phyloP scores from a whole-genome alignment of 1,284 basidiomycete genomes.

The Moniliella sp. region DNA sequence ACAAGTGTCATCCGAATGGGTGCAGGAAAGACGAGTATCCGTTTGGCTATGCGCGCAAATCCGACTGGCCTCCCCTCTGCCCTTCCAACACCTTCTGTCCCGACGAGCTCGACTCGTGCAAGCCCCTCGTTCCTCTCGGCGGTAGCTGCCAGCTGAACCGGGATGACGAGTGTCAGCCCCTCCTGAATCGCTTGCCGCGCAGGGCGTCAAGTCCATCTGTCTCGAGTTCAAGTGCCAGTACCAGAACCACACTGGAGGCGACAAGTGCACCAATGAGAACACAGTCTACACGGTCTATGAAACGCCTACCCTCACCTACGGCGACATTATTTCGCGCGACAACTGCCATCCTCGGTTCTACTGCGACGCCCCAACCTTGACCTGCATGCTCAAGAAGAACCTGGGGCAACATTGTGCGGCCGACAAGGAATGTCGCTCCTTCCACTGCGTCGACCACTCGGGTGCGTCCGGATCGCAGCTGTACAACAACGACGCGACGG shows the following conservation, averaged over 20 bases:
- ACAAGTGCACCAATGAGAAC: not conserved
- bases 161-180: not conserved
- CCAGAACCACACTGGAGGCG: not conserved
- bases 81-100: not conserved
- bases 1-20: not conserved
- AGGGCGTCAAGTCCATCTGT: not conserved
- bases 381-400: not conserved
- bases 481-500: too few relatives aligned
- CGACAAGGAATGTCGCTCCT: not conserved
- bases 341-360: not conserved
- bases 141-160: not conserved
- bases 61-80: not conserved
- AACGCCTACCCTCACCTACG: not conserved
- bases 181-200: not conserved
- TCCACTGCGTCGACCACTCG: not conserved
- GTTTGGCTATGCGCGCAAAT: not conserved
- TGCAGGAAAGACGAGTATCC: conserved; percentile 1
- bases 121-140: not conserved
- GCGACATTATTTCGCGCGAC: not conserved
- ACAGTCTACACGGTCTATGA: not conserved
- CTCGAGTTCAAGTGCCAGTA: not conserved
- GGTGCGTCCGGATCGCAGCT: too few relatives aligned
- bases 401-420: not conserved
- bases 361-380: not conserved
- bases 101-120: not conserved